Conservation (phyloP, 306 rosid species). For the Herpetospermum pedunculosum region DNA sequence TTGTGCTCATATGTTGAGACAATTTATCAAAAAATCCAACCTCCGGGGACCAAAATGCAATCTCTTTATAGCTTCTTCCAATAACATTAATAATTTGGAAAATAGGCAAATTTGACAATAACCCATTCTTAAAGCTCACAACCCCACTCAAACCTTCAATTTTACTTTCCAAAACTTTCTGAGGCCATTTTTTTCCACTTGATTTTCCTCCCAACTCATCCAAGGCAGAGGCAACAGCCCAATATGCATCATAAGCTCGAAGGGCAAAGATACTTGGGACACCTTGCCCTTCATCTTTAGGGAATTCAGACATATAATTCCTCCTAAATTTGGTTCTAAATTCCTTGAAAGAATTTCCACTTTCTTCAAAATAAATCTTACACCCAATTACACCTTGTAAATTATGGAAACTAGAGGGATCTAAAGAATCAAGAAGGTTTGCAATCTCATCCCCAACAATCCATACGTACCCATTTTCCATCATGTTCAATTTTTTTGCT, state of each 20-base stretch:
- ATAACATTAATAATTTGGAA: constrained; percentile 41
- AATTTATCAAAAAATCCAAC: constrained; percentile 26
- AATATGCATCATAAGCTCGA: constrained; percentile 39
- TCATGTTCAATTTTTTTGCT: constrained; percentile 46
- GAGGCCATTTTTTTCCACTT: constrained; percentile 2
- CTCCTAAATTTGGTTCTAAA: constrained; percentile 36
- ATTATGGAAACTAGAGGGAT: constrained; percentile 21
- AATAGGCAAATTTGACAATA: constrained; percentile 10
- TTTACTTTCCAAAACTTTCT: constrained; percentile 13
- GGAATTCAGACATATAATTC: constrained; percentile 24
- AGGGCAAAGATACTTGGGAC: constrained; percentile 50
- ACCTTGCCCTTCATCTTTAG: constrained; percentile 42
- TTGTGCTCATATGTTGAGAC: background rate
- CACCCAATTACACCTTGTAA: constrained; percentile 58
- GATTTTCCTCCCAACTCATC: constrained; percentile 12
- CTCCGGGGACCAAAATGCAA: constrained; percentile 41
- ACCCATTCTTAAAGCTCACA: constrained; percentile 18
- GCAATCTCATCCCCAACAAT: constrained; percentile 37
- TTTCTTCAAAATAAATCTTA: constrained; percentile 23
- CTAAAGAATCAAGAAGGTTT: constrained; percentile 38
- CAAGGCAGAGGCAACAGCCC: constrained; percentile 21
- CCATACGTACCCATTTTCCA: constrained; percentile 53
- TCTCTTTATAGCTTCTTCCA: constrained; percentile 40
- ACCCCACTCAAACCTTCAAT: constrained; percentile 35
- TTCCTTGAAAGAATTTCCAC: constrained; percentile 5